phyloP scores from a whole-genome alignment of 305 asterid species.

The Rubia balearica region DNA sequence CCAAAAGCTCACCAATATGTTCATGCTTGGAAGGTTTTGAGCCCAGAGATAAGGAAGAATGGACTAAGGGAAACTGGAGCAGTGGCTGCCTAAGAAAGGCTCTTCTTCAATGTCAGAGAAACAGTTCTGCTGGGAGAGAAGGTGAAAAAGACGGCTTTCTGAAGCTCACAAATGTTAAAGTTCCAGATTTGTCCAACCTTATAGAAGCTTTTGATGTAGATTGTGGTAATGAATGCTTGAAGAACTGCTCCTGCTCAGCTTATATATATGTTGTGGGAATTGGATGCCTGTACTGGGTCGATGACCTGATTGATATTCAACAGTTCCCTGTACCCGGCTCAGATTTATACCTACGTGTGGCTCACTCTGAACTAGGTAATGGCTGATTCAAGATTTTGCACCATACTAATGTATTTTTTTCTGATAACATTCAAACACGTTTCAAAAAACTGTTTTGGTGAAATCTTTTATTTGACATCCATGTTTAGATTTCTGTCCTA shows the following conservation, averaged over 20 bases:
- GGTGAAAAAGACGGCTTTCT: not conserved
- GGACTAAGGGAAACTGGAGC: not conserved
- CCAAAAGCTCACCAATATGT: not conserved
- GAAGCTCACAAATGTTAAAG: not conserved
- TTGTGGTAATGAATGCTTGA: conserved; percentile 7
- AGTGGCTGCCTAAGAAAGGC: not conserved
- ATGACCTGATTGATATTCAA: not conserved
- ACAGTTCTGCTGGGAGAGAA: not conserved
- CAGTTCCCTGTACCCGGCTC: not conserved
- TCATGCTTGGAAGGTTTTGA: not conserved
- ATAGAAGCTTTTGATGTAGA: not conserved
- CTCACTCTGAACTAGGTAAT: conserved; percentile 5
- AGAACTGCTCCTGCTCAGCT: not conserved
- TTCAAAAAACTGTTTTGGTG: not conserved
- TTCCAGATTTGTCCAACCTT: not conserved
- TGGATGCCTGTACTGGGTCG: not conserved
- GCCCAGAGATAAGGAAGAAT: not conserved
- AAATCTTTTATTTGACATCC: not conserved
- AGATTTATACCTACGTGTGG: not conserved
- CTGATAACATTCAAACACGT: not conserved
- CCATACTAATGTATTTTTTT: not conserved
- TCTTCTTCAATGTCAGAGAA: not conserved
- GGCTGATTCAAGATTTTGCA: not conserved
- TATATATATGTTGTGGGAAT: not conserved
- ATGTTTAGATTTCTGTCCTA: not conserved